Evolutionary conservation across 2,329 filamentous ascomycete species (phyloP), one percentile per base, ranked within the genome.

Genomic region (Penicillium sp.): DNA sequence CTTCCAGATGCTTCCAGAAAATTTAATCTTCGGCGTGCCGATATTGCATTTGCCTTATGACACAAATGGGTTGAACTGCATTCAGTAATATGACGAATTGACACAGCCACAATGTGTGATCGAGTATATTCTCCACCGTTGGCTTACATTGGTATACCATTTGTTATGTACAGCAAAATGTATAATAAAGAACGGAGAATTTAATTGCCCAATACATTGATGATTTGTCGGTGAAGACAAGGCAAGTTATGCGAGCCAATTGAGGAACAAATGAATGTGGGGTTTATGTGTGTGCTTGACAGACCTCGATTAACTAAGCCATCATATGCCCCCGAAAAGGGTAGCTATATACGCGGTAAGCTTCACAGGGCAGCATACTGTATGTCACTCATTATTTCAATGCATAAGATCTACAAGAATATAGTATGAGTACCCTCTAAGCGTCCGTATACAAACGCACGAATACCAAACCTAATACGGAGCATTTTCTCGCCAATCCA

Each of bases 171-270:
- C 35, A 19, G 9, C 0, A 10, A 9, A 19, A 42, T 42, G 10
- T 19, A 39, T 22, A 44, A 44, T 13, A 21, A n/a, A 21, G 16
- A 7, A 16, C 26, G 26, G 26, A 27, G 45, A 47, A 3, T 14
- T 22, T 14, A 7, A 42, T 13, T 42, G 10, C 26, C 14, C 16
- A 31, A 4, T 7, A 19, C 14, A 4, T 29, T 44, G 3, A 47
- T 54, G 46, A 54, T 59, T 56, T 26, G 54, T 48, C 21, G 46
- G n/a, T 47, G 33, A 43, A 31, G n/a, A 16, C 7, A 33, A 21
- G 22, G n/a, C 46, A 55, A 51, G 52, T 48, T 24, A 24, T 21
- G 27, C 16, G 26, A 29, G 21, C 55, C 55, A 60, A 60, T 52
- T 27, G 46, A 56, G 39, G 16, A 16, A 29, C 35, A 50, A 1